A percentile compares a stretch with the other conserved stretches of the same genome.
Conservation (phyloP, 768 basidiomycete species). For the Strobilomyces echinocephalus region DNA sequence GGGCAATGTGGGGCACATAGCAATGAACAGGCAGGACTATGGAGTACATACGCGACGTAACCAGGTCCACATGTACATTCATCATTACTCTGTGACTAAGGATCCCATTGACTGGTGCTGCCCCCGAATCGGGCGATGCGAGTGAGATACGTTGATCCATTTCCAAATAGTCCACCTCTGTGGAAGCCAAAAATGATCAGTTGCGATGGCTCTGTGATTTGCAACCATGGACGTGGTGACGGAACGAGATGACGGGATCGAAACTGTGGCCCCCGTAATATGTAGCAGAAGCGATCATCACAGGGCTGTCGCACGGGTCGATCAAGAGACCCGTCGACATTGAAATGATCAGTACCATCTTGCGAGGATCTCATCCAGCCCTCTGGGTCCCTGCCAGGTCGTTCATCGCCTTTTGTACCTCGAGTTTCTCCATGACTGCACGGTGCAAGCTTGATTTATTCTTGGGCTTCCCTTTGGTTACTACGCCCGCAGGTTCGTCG, state of each 20-base stretch:
- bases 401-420: constrained; percentile 67
- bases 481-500: constrained; percentile 10
- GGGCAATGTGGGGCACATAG: background rate
- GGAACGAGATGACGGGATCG: background rate
- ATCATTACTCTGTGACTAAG: background rate
- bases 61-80: background rate
- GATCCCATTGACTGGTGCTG: too few relatives aligned
- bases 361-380: constrained; percentile 12
- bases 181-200: background rate
- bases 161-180: background rate
- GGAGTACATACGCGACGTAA: background rate
- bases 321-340: too few relatives aligned
- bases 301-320: background rate
- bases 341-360: background rate
- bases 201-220: background rate
- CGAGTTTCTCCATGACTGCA: constrained; percentile 69
- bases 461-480: constrained; percentile 31
- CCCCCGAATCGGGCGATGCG: background rate
- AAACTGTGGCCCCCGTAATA: background rate
- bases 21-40: background rate
- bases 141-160: background rate
- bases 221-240: background rate
- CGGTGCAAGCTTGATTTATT: constrained; percentile 64
- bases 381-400: constrained; percentile 36
- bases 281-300: background rate